Base-by-base conservation (phyloP, 768 basidiomycete species). In the Pisolithus sp. region DNA sequence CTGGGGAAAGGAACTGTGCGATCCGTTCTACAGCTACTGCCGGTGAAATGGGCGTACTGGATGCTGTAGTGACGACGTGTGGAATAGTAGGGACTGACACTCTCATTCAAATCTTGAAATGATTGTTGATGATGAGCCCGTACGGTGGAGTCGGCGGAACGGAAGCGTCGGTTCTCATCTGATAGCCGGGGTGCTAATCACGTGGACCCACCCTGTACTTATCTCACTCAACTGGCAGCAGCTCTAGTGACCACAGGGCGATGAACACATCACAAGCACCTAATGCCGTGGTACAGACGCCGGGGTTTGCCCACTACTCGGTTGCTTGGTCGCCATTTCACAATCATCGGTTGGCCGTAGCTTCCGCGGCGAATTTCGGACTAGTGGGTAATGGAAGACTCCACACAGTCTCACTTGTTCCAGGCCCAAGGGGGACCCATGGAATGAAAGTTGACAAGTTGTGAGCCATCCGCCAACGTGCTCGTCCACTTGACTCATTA, bases 381-480 rank as follows among this genome's bases (percentile, higher is more conserved):
- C 76, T 98, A 4, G 89, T 97, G 30, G 95, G 95, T 23, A 97
- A 96, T 68, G 95, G 95, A 1, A 77, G 94, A n/a, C 64, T 97
- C 40, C 87, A 86, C 64, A 64, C 86, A 21, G 76, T 78, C 48
- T 80, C 83, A 2, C 68, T 83, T 20, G 68, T 66, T 23, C 72
- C 76, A 24, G 76, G 73, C 15, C 78, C 77, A 1, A 71, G 70
- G 28, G 76, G 77, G 13, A 48, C 67, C 21, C 70, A 75, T 23
- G 64, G 56, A 23, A 51, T 86, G 52, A 75, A 71, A 41, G 51
- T 89, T 46, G 84, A 89, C 60, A 86, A 86, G 72, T 72, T 79
- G 87, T 87, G 68, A 70, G 86, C 76, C 18, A 7, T 12, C 39
- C 34, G 42, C 7, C 34, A 9, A n/a, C 34, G 12, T 13, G 34